Evolutionary conservation across 192 early-diverging fungal genomes (phyloP).

Genomic region (Backusella morwellensis): DNA sequence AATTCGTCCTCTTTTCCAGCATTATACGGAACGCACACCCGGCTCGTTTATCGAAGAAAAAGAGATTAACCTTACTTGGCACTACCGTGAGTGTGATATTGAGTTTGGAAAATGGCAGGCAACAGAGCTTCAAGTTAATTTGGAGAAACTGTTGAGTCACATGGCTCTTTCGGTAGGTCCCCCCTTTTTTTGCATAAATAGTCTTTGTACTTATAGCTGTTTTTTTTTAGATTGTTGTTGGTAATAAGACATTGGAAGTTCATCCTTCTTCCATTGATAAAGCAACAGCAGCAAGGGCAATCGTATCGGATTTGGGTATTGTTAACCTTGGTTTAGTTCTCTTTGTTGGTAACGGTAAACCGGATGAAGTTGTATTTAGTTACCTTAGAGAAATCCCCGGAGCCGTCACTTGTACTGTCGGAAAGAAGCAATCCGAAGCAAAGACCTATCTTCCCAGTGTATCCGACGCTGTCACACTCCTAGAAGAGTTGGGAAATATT

Average conservation of each 20-base stretch:
- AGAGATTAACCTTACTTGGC: conserved; percentile 98
- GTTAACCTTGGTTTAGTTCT: conserved; percentile 66
- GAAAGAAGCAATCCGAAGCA: conserved; percentile 96
- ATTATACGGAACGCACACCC: conserved; percentile 97
- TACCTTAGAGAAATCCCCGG: conserved; percentile 56
- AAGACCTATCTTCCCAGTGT: conserved; percentile 60
- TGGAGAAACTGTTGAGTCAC: conserved; percentile 93
- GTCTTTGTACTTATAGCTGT: background rate
- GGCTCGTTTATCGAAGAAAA: conserved; percentile 98
- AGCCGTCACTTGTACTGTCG: conserved; percentile 88
- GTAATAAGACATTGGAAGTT: conserved; percentile 96
- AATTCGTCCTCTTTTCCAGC: conserved; percentile 92
- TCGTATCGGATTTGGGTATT: conserved; percentile 72
- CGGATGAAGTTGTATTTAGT: conserved; percentile 94
- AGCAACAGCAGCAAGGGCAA: conserved; percentile 80
- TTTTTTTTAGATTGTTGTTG: conserved; percentile 76
- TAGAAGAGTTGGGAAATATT: background rate
- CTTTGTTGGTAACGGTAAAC: conserved; percentile 92
- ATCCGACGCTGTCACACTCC: background rate
- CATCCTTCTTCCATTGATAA: conserved; percentile 94
- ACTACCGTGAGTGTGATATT: conserved; percentile 92
- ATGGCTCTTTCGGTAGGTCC: conserved; percentile 77
- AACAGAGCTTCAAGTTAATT: conserved; percentile 94
- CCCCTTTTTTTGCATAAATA: background rate
- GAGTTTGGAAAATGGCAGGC: conserved; percentile 99